Base-by-base conservation (phyloP, 2,329 filamentous ascomycete species). In the Calonectria pauciramosa region DNA sequence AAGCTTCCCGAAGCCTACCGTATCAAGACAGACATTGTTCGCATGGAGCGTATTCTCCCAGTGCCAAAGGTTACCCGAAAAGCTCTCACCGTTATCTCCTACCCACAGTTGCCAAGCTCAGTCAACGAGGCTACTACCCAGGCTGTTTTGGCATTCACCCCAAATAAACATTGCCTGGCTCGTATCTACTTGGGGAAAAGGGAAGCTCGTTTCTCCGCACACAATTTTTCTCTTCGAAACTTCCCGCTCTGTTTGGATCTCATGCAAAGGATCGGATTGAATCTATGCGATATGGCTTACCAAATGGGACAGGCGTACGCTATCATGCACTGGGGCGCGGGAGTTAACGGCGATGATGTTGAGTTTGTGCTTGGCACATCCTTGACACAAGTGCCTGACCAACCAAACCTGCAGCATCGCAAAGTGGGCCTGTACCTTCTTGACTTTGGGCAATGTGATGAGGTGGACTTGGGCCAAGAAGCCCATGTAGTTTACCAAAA, bases 291-390 rank as follows among this genome's bases (percentile, higher is more conserved):
- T 16, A 36, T 80, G 14, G 76, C 79, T 4, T 36, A 32, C 30
- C 38, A 71, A 2, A 77, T 80, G 75, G 80, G 78, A 2, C 52
- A 74, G 36, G 78, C 52, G 14, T 80, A 76, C 60, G 71, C 78
- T 5, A 72, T 78, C 20, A 77, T 80, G 74, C 79, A 79, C 54
- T 80, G 78, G 78, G 79, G 75, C 3, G 79, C 79, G 5, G 73
- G 75, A 20, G 70, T 77, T 41, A 74, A 77, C 49, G 77, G 77
- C 14, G 73, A 78, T 38, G 77, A 79, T 68, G 78, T 80, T 8
- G 77, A 81, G 26, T 80, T 80, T 72, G 75, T 80, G 2, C 71
- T 80, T 23, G 78, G 77, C 0, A 75, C 69, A 23, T 49, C 41
- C 20, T 13, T 59, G 30, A 47, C 16, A 3, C 30, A 26, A 56